Base-by-base conservation (phyloP, 1,284 basidiomycete species). In the Ceratobasidium sp. region DNA sequence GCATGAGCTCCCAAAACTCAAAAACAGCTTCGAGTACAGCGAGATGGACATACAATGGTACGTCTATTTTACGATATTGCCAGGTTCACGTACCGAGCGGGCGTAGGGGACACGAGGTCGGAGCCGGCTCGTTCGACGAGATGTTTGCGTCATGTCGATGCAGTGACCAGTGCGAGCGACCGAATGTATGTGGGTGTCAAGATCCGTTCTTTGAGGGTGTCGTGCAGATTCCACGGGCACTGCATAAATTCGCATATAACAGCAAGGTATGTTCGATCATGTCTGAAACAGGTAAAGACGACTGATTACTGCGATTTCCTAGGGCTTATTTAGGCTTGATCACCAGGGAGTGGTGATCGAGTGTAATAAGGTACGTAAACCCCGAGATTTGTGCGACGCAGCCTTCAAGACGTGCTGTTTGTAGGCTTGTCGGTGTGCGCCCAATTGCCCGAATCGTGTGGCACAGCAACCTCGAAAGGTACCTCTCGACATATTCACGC, bases 401-500 rank as follows among this genome's bases (percentile, higher is more conserved):
- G 22, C 7, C n/a, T 16, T 9, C 53, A n/a, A 41, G 14, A 22
- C 22, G 2, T 3, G n/a, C 22, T 41, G n/a, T 49, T 49, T 24
- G 13, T 58, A 76, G 75, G 14, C 24, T 43, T 76, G 75, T 61
- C 43, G 41, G n/a, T 76, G 75, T 46, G 24, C 39, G 16, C 5
- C 49, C 29, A n/a, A 22, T 9, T 76, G 75, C 37, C 73, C 64
- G 14, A 76, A 76, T 48, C 72, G 75, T 24, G 49, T 74, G 0
- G 62, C 59, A 37, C 75, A 76, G 43, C 53, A 61, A 3, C 75
- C 75, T 8, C 73, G 75, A 14, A 68, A 43, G 37, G 73, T 76
- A 24, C 64, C 46, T 46, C 61, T 76, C 24, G 64, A 76, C 22
- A 68, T 76, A 11, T 73, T 76, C 27, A 76, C 69, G 31, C 68